A percentile compares a stretch with the other conserved stretches of the same genome.
phyloP scores from a whole-genome alignment of 352 stramenopile species.

The Phytophthora cactorum region DNA sequence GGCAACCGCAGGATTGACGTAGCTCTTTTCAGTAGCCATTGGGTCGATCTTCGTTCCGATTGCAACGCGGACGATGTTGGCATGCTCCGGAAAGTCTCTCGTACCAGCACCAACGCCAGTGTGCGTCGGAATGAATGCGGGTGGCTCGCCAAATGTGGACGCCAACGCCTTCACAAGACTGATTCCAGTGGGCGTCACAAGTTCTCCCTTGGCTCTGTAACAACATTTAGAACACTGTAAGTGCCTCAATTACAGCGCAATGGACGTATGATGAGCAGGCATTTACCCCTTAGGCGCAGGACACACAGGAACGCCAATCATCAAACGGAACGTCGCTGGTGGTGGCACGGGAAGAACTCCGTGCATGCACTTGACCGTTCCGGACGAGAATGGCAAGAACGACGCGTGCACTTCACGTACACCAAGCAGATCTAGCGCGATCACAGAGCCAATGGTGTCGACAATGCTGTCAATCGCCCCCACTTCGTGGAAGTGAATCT shows the following conservation, averaged over 20 bases:
- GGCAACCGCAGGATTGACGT: conserved; percentile 33
- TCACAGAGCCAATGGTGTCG: conserved; percentile 95
- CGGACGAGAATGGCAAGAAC: conserved; percentile 90
- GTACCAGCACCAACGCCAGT: conserved; percentile 85
- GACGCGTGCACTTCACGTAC: conserved; percentile 90
- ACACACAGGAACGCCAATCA: conserved; percentile 94
- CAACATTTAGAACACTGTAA: not conserved
- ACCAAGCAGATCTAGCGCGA: conserved; percentile 93
- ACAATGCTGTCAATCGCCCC: conserved; percentile 97
- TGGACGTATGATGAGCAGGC: not conserved
- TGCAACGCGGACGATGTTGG: conserved; percentile 91
- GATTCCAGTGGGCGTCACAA: conserved; percentile 97
- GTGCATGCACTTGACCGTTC: conserved; percentile 95
- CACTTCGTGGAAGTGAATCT: conserved; percentile 98
- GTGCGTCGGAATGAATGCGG: conserved; percentile 75
- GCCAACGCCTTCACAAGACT: conserved; percentile 93
- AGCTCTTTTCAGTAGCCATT: conserved; percentile 37
- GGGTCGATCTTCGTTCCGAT: conserved; percentile 69
- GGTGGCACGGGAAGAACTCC: conserved; percentile 96
- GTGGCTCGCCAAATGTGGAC: conserved; percentile 74
- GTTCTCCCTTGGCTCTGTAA: conserved; percentile 82
- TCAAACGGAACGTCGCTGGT: conserved; percentile 94
- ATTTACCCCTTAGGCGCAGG: conserved; percentile 85
- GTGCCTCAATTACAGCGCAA: not conserved
- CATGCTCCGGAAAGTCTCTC: conserved; percentile 90